A percentile compares a stretch with the other conserved stretches of the same genome.
These are phyloP conservation scores for Ophiocordyceps camponoti-rufipedis DNA, from an alignment of 2,329 filamentous ascomycete genomes.

Conservation along the genomic window DNA sequence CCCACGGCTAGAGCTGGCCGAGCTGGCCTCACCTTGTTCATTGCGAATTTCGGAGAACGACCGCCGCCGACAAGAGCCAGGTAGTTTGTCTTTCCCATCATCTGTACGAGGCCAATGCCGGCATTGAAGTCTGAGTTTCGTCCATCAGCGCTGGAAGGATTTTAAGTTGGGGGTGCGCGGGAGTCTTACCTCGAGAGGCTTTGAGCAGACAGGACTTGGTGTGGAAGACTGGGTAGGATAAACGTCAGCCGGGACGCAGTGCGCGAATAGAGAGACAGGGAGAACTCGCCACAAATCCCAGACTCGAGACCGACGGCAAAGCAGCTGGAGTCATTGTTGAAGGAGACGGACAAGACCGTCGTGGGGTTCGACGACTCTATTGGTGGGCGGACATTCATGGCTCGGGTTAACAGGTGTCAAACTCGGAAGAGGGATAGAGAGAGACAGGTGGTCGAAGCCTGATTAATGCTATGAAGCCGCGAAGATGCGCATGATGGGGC, in stretches of 20 bases:
- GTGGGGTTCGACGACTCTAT: constrained; percentile 63
- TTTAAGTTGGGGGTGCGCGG: not conserved
- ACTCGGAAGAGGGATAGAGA: not conserved
- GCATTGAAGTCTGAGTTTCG: constrained; percentile 49
- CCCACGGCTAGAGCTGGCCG: too few species aligned
- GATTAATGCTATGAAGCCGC: not conserved
- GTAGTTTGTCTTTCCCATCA: constrained; percentile 77
- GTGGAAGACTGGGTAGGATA: constrained; percentile 41
- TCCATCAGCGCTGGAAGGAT: not conserved
- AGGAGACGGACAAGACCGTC: constrained; percentile 63
- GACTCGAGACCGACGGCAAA: constrained; percentile 78
- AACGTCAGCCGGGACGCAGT: constrained; percentile 8
- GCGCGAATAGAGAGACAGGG: not conserved
- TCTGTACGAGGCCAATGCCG: constrained; percentile 65
- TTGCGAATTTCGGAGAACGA: constrained; percentile 65
- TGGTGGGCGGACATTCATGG: constrained; percentile 77
- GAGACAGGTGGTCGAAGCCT: not conserved
- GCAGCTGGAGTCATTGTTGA: constrained; percentile 70
- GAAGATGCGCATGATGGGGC: not conserved
- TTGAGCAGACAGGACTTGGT: constrained; percentile 55
- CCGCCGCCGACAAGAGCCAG: constrained; percentile 82
- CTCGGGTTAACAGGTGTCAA: not conserved
- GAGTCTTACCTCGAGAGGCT: constrained; percentile 23
- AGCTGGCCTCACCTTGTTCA: constrained; percentile 48
- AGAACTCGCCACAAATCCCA: constrained; percentile 58